Evolutionary conservation across 2,329 filamentous ascomycete species (phyloP), one percentile per base, ranked within the genome.

Genomic region (Neopestalotiopsis sp.): DNA sequence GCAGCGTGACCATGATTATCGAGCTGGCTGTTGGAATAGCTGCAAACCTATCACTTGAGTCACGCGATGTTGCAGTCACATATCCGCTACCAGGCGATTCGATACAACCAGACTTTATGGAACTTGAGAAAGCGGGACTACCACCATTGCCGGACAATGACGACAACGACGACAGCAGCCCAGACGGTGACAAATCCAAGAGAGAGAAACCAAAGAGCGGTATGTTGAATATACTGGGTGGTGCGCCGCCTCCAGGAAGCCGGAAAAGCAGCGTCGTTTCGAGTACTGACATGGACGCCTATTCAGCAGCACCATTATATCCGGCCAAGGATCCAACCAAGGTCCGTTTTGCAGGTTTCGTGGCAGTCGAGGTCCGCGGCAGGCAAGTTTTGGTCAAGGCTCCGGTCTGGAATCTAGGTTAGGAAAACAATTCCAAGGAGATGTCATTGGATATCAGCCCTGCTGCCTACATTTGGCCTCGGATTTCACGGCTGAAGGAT

Each of bases 1-100:
- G 94, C 65, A 94, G 94, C 71, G 92, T 95, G 2, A 91, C 91
- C 67, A 97, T 96, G 90, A 98, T 99, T 78, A 88, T 98, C 67
- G 95, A 98, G 81, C 87, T 98, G 65, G 94, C 95, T 0, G 88
- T 98, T 38, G 92, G 91, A 70, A 94, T 99, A 72, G 90, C 93
- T 0, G 89, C 91, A 69, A 97, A 98, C 78, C 83, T 98, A 60
- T 95, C 96, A 0, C 83, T 97, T 52, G 96, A 99, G 81, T 96
- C 94, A 74, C 90, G 96, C 72, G 96, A 98, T 76, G 93, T 99
- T 17, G 90, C 90, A 58, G 92, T 99, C 70, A 90, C 92, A 71
- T 98, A 97, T 78, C 94, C 95, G 66, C 83, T 91, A 68, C 95
- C 96, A 0, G 93, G 93, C 58, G 88, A 92, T 59, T 79, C 85